Evolutionary conservation across 495 filamentous ascomycete genomes (phyloP).

Genomic region (Aspergillus carlsbadensis): DNA sequence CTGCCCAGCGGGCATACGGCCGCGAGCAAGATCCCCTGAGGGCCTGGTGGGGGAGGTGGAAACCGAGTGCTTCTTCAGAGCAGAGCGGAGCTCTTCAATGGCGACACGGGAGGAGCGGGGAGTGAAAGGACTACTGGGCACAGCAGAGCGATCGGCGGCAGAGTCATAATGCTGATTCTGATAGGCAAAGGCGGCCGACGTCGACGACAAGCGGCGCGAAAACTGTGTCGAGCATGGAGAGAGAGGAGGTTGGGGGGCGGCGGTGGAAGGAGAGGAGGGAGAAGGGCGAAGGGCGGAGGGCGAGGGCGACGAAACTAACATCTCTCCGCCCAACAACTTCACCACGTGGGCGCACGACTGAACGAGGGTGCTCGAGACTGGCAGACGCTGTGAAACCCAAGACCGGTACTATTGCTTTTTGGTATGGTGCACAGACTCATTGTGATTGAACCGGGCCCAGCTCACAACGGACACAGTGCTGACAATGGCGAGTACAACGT

Average conservation of each 20-base stretch:
- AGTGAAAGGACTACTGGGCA: slow-evolving; percentile 35
- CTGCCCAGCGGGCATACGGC: slow-evolving; percentile 37
- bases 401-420: slow-evolving; percentile 18
- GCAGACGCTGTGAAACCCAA: slow-evolving; percentile 37
- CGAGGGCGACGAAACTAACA: slow-evolving; percentile 51
- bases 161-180: slow-evolving; percentile 34
- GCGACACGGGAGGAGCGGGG: slow-evolving; percentile 42
- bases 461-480: slow-evolving; percentile 5
- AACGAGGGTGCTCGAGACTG: slow-evolving; percentile 32
- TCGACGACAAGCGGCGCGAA: slow-evolving; percentile 16
- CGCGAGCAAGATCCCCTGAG: slow-evolving; percentile 38
- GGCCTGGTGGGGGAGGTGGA: slow-evolving; percentile 39
- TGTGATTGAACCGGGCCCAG: slow-evolving; percentile 22
- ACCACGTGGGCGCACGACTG: slow-evolving; percentile 49
- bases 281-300: slow-evolving; percentile 40
- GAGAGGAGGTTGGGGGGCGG: slow-evolving; percentile 25
- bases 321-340: slow-evolving; percentile 39
- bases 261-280: slow-evolving; percentile 29
- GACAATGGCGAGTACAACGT: background rate
- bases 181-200: slow-evolving; percentile 17
- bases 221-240: slow-evolving; percentile 14
- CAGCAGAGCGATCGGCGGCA: slow-evolving; percentile 22
- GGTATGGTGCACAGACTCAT: slow-evolving; percentile 26
- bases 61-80: slow-evolving; percentile 45
- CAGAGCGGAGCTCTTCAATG: slow-evolving; percentile 50